phyloP scores from a whole-genome alignment of 345 rosid genomes.

The Moringa oleifera region DNA sequence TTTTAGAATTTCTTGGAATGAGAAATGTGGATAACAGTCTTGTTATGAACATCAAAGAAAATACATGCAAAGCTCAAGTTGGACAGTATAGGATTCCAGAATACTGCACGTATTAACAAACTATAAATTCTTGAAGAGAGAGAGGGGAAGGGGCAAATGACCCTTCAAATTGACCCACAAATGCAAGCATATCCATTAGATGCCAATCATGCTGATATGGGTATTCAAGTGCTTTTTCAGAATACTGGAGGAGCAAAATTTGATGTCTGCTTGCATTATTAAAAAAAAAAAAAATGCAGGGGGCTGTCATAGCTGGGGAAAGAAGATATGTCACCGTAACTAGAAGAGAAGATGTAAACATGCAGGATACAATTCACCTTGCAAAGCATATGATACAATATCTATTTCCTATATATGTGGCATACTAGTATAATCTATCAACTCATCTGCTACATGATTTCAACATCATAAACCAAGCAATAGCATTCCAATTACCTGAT shows the following conservation, averaged over 20 bases:
- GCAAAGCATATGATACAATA: neutral
- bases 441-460: neutral
- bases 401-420: neutral
- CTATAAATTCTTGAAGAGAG: neutral
- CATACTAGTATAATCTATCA: neutral
- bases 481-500: slow-evolving; percentile 52
- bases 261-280: too few relatives aligned
- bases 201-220: neutral
- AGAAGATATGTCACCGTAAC: neutral
- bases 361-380: neutral
- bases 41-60: neutral
- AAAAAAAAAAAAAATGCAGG: too few relatives aligned
- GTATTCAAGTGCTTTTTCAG: neutral
- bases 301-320: too few relatives aligned
- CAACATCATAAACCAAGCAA: neutral
- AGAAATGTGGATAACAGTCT: neutral
- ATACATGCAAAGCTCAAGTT: neutral
- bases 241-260: too few relatives aligned
- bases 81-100: neutral
- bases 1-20: neutral
- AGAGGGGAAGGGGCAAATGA: neutral
- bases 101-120: neutral
- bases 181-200: neutral
- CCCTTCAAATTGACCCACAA: neutral
- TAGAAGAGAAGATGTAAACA: neutral